A percentile compares a stretch with the other conserved stretches of the same genome.
These are phyloP conservation scores for Prunus mongolica DNA, from an alignment of 306 rosid species.

Conservation along the genomic window DNA sequence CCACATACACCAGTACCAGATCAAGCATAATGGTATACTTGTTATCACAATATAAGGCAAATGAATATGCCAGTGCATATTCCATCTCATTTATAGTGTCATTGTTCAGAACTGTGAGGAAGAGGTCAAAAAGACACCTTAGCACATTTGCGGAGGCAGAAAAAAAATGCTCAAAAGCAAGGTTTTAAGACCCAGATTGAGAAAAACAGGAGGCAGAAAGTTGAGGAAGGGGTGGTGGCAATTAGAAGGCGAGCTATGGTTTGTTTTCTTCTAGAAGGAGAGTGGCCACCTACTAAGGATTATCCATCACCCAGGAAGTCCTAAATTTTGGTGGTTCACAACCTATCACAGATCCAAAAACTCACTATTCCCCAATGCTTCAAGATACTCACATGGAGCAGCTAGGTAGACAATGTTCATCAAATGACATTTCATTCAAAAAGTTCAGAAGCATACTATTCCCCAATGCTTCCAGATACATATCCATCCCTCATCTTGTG, in stretches of 20 bases:
- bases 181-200: not conserved
- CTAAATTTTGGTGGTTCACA: not conserved
- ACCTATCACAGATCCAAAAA: not conserved
- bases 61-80: too few species aligned
- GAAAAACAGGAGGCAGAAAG: not conserved
- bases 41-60: too few species aligned
- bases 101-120: not conserved
- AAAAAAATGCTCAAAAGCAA: not conserved
- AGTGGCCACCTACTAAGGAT: not conserved
- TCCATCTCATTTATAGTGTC: too few species aligned
- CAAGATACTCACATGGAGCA: not conserved
- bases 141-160: not conserved
- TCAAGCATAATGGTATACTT: too few species aligned
- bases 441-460: too few species aligned
- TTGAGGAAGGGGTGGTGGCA: not conserved
- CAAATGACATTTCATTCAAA: not conserved
- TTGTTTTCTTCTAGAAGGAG: not conserved
- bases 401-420: not conserved
- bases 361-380: not conserved
- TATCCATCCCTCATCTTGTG: not conserved
- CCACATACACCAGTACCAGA: too few species aligned
- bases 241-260: not conserved
- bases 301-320: not conserved
- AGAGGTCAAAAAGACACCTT: not conserved
- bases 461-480: too few species aligned